These are phyloP conservation scores for Lactarius indigo DNA, from an alignment of 768 basidiomycete genomes.

Conservation along the genomic window DNA sequence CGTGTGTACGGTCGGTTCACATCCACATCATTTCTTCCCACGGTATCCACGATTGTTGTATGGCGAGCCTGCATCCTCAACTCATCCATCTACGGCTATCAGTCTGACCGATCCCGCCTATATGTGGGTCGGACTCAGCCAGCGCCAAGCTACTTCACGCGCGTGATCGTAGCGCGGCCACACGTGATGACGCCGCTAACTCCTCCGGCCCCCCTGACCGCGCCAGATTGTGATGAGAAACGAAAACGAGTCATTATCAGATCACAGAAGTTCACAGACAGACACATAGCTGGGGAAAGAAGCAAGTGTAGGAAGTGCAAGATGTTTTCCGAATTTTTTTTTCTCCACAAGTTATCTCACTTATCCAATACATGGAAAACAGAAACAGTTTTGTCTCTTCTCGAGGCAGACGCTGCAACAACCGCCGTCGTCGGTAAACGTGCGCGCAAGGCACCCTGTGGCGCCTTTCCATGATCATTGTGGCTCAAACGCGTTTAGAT, in stretches of 20 bases:
- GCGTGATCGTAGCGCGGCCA: slow-evolving; percentile 6
- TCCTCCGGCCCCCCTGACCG: background rate
- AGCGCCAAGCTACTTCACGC: background rate
- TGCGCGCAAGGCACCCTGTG: slow-evolving; percentile 6
- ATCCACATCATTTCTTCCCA: background rate
- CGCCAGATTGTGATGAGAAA: background rate
- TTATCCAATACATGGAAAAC: background rate
- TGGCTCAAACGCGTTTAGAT: background rate
- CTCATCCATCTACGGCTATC: background rate
- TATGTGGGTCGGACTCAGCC: background rate
- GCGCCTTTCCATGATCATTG: background rate
- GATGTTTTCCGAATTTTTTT: background rate
- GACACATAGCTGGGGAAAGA: background rate
- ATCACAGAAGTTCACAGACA: background rate
- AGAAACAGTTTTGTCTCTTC: slow-evolving; percentile 3
- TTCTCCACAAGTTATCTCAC: background rate
- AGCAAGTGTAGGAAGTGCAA: background rate
- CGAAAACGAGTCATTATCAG: background rate
- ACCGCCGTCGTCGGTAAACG: background rate
- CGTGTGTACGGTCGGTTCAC: background rate
- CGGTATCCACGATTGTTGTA: background rate
- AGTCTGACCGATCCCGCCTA: background rate
- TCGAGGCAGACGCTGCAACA: background rate
- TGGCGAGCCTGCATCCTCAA: background rate
- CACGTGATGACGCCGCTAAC: slow-evolving; percentile 3